Percentiles rank a stretch among this genome's conserved stretches.
phyloP scores from a whole-genome alignment of 805 yeast species.

The Candida nitratophila region DNA sequence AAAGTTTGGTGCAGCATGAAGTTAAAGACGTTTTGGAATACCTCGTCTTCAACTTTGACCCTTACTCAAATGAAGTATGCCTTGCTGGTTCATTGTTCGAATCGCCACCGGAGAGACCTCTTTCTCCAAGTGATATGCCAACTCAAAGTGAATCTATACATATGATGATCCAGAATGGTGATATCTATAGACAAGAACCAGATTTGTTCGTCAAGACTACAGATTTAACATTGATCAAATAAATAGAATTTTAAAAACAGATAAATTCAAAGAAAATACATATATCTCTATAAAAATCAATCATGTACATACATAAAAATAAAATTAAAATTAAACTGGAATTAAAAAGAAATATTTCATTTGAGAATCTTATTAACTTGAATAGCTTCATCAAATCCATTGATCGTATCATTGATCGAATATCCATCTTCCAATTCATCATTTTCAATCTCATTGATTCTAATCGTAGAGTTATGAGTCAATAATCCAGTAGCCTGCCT shows the following conservation, averaged over 20 bases:
- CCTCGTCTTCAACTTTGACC: conserved; percentile 54
- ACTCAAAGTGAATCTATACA: conserved; percentile 21
- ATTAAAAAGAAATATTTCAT: too few species aligned
- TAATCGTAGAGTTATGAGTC: neutral
- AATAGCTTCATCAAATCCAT: neutral
- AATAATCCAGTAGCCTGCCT: conserved; percentile 13
- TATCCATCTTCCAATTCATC: conserved; percentile 1
- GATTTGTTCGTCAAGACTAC: neutral
- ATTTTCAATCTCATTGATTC: neutral
- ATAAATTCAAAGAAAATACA: too few species aligned
- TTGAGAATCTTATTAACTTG: neutral
- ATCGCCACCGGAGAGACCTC: conserved; percentile 33
- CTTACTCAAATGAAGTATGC: conserved; percentile 47
- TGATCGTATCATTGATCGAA: neutral
- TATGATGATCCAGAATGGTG: conserved; percentile 27
- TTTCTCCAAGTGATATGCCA: conserved; percentile 20
- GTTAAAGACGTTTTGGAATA: conserved; percentile 56
- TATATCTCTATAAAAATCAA: neutral
- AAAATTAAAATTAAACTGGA: too few species aligned
- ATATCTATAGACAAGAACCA: conserved; percentile 30
- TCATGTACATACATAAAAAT: neutral
- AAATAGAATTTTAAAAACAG: too few species aligned
- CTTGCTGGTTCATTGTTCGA: conserved; percentile 68
- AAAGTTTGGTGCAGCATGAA: conserved; percentile 10
- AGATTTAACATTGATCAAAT: neutral